Conservation (phyloP, 768 basidiomycete genomes). For the Amanita pseudoporphyria region DNA sequence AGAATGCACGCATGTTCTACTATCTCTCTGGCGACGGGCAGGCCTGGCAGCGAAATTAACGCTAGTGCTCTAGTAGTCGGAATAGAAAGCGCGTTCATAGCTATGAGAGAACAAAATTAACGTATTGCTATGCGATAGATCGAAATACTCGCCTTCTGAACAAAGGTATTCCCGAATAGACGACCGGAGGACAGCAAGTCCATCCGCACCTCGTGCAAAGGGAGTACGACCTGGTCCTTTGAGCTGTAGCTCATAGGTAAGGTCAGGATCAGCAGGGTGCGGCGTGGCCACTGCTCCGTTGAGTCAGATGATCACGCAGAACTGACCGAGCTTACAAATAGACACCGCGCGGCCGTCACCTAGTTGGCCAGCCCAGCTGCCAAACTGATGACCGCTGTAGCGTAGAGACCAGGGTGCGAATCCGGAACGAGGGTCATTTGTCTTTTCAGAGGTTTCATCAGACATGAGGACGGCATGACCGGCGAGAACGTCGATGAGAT, state of each 20-base stretch:
- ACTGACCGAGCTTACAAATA: conserved; percentile 32
- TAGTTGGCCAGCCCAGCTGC: conserved; percentile 86
- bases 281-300: conserved; percentile 59
- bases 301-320: background rate
- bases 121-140: background rate
- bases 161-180: conserved; percentile 92
- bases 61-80: conserved; percentile 86
- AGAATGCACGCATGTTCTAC: conserved; percentile 64
- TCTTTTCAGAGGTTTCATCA: conserved; percentile 9
- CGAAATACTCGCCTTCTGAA: conserved; percentile 59
- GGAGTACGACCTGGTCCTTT: conserved; percentile 95
- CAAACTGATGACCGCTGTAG: conserved; percentile 90
- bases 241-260: conserved; percentile 78
- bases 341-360: conserved; percentile 96
- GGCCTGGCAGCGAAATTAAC: conserved; percentile 60
- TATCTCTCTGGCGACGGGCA: conserved; percentile 71
- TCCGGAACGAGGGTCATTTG: conserved; percentile 9
- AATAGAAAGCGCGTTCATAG: conserved; percentile 65
- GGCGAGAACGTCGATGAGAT: conserved; percentile 73
- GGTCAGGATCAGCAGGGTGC: conserved; percentile 45
- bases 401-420: conserved; percentile 83
- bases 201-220: conserved; percentile 88
- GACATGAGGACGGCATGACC: conserved; percentile 68
- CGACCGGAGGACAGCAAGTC: conserved; percentile 89
- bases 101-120: conserved; percentile 13